These are phyloP conservation scores for Inga leiocalycina DNA, from an alignment of 306 rosid species.

Conservation along the genomic window DNA sequence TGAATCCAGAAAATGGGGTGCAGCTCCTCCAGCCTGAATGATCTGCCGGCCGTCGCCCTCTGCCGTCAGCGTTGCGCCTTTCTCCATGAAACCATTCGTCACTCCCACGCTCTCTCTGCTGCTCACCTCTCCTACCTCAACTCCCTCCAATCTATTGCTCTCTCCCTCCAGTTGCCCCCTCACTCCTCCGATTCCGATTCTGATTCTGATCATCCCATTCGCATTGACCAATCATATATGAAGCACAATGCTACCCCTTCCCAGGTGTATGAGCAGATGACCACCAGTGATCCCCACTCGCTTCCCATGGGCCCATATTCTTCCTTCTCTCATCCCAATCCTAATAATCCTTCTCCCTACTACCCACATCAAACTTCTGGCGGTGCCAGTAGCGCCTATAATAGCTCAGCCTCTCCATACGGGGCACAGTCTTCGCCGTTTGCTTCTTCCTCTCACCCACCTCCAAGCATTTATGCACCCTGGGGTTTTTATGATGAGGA, in stretches of 20 bases:
- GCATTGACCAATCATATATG: slow-evolving; percentile 37
- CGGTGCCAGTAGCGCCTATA: slow-evolving; percentile 37
- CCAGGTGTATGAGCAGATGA: slow-evolving; percentile 65
- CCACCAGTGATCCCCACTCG: slow-evolving; percentile 40
- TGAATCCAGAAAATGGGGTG: slow-evolving; percentile 61
- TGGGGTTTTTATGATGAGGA: slow-evolving; percentile 60
- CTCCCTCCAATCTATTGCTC: slow-evolving; percentile 66
- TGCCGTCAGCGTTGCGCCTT: slow-evolving; percentile 71
- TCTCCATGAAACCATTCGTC: slow-evolving; percentile 78
- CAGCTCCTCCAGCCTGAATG: slow-evolving; percentile 83
- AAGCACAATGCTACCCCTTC: slow-evolving; percentile 67
- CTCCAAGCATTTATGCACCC: slow-evolving; percentile 58
- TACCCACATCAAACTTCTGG: slow-evolving; percentile 41
- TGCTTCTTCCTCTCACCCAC: slow-evolving; percentile 55
- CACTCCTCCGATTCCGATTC: neutral
- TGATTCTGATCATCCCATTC: no score
- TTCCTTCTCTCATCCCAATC: neutral
- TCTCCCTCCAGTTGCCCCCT: slow-evolving; percentile 42
- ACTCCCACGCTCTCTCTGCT: slow-evolving; percentile 62
- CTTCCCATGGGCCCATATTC: slow-evolving; percentile 55
- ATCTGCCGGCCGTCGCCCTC: slow-evolving; percentile 80
- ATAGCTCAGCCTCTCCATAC: slow-evolving; percentile 39
- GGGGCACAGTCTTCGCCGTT: slow-evolving; percentile 32
- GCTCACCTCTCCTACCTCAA: slow-evolving; percentile 70
- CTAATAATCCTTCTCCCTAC: slow-evolving; percentile 20